These are phyloP conservation scores for Solanum gracilifrons DNA, from an alignment of 257 asterid species.

Conservation along the genomic window DNA sequence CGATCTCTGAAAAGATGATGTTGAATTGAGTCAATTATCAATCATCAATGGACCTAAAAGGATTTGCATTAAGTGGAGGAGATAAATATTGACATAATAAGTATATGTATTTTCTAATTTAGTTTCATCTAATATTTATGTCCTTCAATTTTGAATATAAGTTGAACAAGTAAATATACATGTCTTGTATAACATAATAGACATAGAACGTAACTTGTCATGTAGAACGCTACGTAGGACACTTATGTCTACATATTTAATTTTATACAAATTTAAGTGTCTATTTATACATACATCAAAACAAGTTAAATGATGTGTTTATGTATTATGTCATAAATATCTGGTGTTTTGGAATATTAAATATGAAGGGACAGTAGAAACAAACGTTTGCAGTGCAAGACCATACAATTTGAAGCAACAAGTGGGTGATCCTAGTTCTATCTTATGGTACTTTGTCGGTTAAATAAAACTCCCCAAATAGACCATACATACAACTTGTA, in stretches of 20 bases:
- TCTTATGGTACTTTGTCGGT: not conserved
- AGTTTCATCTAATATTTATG: not conserved
- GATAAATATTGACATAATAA: not conserved
- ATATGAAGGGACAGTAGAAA: not conserved
- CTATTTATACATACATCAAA: not conserved
- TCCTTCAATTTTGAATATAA: not conserved
- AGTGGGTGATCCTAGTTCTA: not conserved
- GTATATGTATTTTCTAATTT: no score
- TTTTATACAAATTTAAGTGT: not conserved
- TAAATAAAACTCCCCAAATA: not conserved
- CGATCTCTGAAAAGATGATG: not conserved
- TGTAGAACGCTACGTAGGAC: not conserved
- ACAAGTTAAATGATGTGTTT: fast-evolving
- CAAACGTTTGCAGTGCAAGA: not conserved
- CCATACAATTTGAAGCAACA: not conserved
- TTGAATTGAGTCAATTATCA: not conserved
- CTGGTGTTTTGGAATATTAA: not conserved
- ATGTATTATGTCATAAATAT: not conserved
- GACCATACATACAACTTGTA: not conserved
- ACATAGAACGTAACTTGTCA: no score
- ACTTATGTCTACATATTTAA: not conserved
- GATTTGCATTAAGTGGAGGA: not conserved
- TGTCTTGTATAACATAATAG: not conserved
- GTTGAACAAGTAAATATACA: not conserved
- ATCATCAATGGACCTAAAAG: not conserved